Evolutionary conservation across 2,329 filamentous ascomycete species (phyloP).

Genomic region (Hymenoscyphus salicellus): DNA sequence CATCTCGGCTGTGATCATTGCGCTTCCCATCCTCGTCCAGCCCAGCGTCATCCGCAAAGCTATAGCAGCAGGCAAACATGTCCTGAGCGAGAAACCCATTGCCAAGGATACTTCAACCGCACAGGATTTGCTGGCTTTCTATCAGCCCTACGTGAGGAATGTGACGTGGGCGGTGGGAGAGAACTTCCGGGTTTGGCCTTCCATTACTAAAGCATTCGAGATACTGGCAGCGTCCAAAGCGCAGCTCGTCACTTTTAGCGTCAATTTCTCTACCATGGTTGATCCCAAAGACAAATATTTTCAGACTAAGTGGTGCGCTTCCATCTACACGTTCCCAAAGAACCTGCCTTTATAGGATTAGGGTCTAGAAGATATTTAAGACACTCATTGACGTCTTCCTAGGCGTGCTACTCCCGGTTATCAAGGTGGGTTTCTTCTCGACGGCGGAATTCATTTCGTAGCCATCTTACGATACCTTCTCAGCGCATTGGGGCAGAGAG

Average conservation of each 20-base stretch:
- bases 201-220: too few species aligned
- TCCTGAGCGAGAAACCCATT: conserved; percentile 55
- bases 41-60: conserved; percentile 49
- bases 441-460: conserved; percentile 71
- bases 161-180: conserved; percentile 62
- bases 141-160: conserved; percentile 38
- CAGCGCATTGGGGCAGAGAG: conserved; percentile 32
- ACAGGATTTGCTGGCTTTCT: conserved; percentile 47
- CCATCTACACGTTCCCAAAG: too few species aligned
- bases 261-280: too few species aligned
- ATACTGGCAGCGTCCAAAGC: too few species aligned
- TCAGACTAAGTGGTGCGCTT: too few species aligned
- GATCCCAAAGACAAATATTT: too few species aligned
- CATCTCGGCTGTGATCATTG: conserved; percentile 39
- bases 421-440: conserved; percentile 74
- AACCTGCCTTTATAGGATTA: too few species aligned
- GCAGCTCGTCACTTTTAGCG: too few species aligned
- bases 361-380: neutral
- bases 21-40: conserved; percentile 50
- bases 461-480: conserved; percentile 62
- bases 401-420: conserved; percentile 49
- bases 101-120: conserved; percentile 48
- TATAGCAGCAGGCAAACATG: conserved; percentile 52
- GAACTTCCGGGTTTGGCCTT: conserved; percentile 54
- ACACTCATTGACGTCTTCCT: neutral